These are phyloP conservation scores for Lumnitzera littorea DNA, from an alignment of 345 rosid species.

Conservation along the genomic window DNA sequence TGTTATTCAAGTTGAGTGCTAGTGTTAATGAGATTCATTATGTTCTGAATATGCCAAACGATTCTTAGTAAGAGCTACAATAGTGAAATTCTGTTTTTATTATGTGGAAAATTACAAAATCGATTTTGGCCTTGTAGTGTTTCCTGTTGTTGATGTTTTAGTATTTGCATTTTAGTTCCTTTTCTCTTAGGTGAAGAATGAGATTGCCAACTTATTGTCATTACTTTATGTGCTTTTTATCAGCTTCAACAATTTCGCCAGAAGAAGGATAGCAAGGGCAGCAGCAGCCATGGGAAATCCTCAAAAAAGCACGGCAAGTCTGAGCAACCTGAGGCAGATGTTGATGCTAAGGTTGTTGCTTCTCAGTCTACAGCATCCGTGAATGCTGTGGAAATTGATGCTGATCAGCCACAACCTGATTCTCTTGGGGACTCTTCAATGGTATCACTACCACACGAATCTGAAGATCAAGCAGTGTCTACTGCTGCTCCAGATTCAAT, in stretches of 20 bases:
- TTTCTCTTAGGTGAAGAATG: not conserved
- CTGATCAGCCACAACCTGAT: constrained; percentile 4
- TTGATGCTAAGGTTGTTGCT: constrained; percentile 25
- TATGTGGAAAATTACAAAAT: not conserved
- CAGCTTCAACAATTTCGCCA: constrained; percentile 98
- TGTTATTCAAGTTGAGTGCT: not conserved
- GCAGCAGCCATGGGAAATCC: constrained; percentile 67
- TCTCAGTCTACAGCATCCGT: constrained; percentile 16
- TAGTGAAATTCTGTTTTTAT: not conserved
- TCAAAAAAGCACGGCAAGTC: constrained; percentile 53
- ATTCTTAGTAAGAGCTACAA: not conserved
- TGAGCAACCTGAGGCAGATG: constrained; percentile 46
- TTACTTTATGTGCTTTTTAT: constrained; percentile 7
- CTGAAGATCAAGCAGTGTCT: constrained; percentile 8
- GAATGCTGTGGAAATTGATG: constrained; percentile 32
- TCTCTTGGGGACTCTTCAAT: constrained; percentile 6
- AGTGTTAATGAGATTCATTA: not conserved
- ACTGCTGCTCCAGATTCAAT: constrained; percentile 1
- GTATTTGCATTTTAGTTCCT: not conserved
- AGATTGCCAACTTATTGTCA: not conserved
- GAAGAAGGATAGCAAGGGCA: constrained; percentile 74
- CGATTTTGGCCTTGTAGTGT: not conserved
- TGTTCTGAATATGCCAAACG: not conserved
- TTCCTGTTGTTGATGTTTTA: not conserved
- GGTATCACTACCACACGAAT: not conserved